These are phyloP conservation scores for Knoxdaviesia capensis DNA, from an alignment of 2,329 filamentous ascomycete species.

Conservation along the genomic window DNA sequence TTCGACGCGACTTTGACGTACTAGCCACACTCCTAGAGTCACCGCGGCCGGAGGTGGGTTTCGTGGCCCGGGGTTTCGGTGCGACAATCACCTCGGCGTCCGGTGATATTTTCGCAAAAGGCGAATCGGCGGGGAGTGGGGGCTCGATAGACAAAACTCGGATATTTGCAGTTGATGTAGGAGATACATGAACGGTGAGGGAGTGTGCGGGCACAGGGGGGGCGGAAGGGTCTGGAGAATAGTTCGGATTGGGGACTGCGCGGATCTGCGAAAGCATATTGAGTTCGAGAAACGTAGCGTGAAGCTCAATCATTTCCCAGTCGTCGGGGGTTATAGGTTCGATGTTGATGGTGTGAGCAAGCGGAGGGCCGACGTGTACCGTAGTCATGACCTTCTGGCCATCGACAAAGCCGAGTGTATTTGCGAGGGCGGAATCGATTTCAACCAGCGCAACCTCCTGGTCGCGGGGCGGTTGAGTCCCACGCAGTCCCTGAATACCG, in stretches of 20 bases:
- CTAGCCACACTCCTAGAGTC: slow-evolving; percentile 67
- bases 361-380: slow-evolving; percentile 74
- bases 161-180: slow-evolving; percentile 87
- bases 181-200: slow-evolving; percentile 79
- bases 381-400: slow-evolving; percentile 55
- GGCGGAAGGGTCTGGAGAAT: slow-evolving; percentile 24
- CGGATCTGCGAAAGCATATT: slow-evolving; percentile 88
- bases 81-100: slow-evolving; percentile 96
- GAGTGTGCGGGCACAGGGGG: slow-evolving; percentile 45
- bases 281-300: slow-evolving; percentile 85
- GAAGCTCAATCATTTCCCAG: slow-evolving; percentile 97
- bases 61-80: slow-evolving; percentile 66
- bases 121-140: slow-evolving; percentile 39
- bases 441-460: slow-evolving; percentile 65
- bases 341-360: slow-evolving; percentile 89
- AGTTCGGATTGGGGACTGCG: slow-evolving; percentile 71
- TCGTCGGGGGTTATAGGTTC: slow-evolving; percentile 89
- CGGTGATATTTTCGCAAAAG: slow-evolving; percentile 82
- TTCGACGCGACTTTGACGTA: slow-evolving; percentile 58
- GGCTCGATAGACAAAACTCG: slow-evolving; percentile 70
- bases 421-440: slow-evolving; percentile 68
- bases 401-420: slow-evolving; percentile 55
- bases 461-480: slow-evolving; percentile 38
- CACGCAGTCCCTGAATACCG: slow-evolving; percentile 40
- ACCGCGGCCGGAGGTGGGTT: slow-evolving; percentile 25